Percentiles rank a stretch among this genome's conserved stretches.
phyloP scores from a whole-genome alignment of 2,329 filamentous ascomycete genomes.

The Rachicladosporium sp. region DNA sequence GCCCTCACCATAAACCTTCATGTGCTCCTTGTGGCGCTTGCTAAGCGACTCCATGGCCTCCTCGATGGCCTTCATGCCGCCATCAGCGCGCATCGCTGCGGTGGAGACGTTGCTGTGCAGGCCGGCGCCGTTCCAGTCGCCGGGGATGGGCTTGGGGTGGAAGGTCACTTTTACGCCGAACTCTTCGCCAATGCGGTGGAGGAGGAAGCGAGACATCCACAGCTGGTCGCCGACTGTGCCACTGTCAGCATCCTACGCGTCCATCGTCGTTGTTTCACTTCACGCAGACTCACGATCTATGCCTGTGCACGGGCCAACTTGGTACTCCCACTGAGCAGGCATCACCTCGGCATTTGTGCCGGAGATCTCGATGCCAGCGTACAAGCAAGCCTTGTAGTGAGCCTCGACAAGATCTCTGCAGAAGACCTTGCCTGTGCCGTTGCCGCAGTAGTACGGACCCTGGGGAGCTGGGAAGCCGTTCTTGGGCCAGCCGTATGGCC shows the following conservation, averaged over 20 bases:
- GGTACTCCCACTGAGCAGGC: slow-evolving; percentile 96
- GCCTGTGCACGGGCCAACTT: slow-evolving; percentile 79
- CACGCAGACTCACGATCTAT: slow-evolving; percentile 54
- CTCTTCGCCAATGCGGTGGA: slow-evolving; percentile 85
- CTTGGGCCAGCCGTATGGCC: slow-evolving; percentile 85
- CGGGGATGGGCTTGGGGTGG: slow-evolving; percentile 87
- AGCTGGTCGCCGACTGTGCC: slow-evolving; percentile 78
- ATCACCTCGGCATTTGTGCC: slow-evolving; percentile 99
- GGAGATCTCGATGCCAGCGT: slow-evolving; percentile 82
- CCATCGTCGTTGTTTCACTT: too few relatives aligned
- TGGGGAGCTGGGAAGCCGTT: slow-evolving; percentile 84
- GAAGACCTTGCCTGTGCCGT: slow-evolving; percentile 91
- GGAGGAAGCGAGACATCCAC: slow-evolving; percentile 83
- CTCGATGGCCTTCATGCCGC: slow-evolving; percentile 93
- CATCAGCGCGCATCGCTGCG: slow-evolving; percentile 74
- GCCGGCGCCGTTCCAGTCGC: slow-evolving; percentile 94
- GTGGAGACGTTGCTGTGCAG: slow-evolving; percentile 92
- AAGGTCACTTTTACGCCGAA: slow-evolving; percentile 94
- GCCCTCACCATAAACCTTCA: slow-evolving; percentile 87
- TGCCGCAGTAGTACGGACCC: slow-evolving; percentile 96
- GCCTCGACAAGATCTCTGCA: slow-evolving; percentile 96
- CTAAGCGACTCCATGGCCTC: slow-evolving; percentile 49
- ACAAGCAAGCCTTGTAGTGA: slow-evolving; percentile 83
- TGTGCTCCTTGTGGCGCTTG: slow-evolving; percentile 43
- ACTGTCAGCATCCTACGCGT: neutral